Evolutionary conservation across 2,329 filamentous ascomycete genomes (phyloP).

Genomic region (Neoascochyta sp.): DNA sequence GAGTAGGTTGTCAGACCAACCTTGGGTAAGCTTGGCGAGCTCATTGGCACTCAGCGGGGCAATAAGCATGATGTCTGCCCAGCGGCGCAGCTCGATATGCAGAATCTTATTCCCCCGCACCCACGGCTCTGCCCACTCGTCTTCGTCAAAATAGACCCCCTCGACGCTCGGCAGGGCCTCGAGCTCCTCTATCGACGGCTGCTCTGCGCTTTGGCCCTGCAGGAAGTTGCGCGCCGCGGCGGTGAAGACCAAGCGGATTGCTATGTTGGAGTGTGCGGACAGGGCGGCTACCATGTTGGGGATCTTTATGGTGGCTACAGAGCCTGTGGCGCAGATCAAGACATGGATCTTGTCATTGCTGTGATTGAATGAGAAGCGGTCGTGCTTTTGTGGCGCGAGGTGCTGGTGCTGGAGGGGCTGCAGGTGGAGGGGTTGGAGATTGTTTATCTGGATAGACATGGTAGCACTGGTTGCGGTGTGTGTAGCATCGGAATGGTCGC

Average conservation of each 20-base stretch:
- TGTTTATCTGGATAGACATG: constrained; percentile 23
- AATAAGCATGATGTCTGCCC: constrained; percentile 77
- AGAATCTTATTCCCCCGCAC: constrained; percentile 72
- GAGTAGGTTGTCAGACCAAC: constrained; percentile 74
- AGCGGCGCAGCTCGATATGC: constrained; percentile 82
- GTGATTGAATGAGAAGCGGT: constrained; percentile 25
- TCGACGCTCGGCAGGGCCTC: constrained; percentile 67
- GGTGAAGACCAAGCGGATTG: constrained; percentile 83
- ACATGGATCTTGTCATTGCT: constrained; percentile 50
- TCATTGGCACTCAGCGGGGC: constrained; percentile 81
- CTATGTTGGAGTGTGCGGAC: constrained; percentile 54
- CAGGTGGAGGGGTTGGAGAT: constrained; percentile 28
- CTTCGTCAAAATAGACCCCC: constrained; percentile 74
- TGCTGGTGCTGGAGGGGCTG: constrained; percentile 25
- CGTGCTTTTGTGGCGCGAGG: constrained; percentile 9
- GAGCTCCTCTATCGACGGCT: constrained; percentile 64
- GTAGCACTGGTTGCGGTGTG: constrained; percentile 5
- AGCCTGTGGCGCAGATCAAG: constrained; percentile 64
- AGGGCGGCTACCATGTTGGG: constrained; percentile 53
- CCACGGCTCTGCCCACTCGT: constrained; percentile 83
- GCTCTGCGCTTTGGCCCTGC: constrained; percentile 68
- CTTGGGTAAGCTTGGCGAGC: constrained; percentile 76
- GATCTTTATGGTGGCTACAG: constrained; percentile 84
- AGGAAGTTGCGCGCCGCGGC: constrained; percentile 72
- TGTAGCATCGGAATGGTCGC: constrained; percentile 1